Evolutionary conservation across 2,329 filamentous ascomycete species (phyloP), one percentile per base, ranked within the genome.

Genomic region (Plectosphaerella plurivora): DNA sequence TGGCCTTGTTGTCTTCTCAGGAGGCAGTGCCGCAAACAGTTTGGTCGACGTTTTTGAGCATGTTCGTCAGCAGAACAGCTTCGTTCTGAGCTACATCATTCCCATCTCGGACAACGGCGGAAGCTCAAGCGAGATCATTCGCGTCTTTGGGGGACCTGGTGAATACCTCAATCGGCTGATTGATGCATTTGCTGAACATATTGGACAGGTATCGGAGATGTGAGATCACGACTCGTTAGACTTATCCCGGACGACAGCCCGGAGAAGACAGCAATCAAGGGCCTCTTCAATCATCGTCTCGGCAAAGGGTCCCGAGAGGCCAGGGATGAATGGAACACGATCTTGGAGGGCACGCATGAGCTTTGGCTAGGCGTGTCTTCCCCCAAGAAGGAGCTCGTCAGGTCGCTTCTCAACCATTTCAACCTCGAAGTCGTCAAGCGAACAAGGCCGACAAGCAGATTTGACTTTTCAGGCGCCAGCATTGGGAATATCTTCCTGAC

Each of bases 31-130:
- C n/a, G 91, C 93, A 6, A 97, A 97, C 66, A 95, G 82, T 63
- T 81, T 97, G 5, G 93, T 97, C 41, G 93, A 97, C 66, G 89
- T 96, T 11, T 97, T 97, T 70, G 86, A 82, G 60, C 73, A 74
- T 16, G 76, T 89, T 35, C 76, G 82, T 12, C 70, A 84, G 56
- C 85, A 79, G 60, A 88, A 87, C 56, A 71, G 79, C 41, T 88
- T 87, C 63, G 74, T 79, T 3, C 72, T 95, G 42, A 90, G 83
- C 70, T 95, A 96, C 68, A 84, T 97, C 54, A 96, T 97, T 50
- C 93, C 93, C 36, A 96, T 97, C 66, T 94, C 89, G 59, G 93
- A 97, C 72, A 97, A 97, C 70, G 93, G 93, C 47, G 93, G 93
- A 39, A 95, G 89, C 61, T 95, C 91, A 3, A 96, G 90, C 45